Conservation (phyloP, 192 early-diverging fungal species). For the Haplosporangium gracile region DNA sequence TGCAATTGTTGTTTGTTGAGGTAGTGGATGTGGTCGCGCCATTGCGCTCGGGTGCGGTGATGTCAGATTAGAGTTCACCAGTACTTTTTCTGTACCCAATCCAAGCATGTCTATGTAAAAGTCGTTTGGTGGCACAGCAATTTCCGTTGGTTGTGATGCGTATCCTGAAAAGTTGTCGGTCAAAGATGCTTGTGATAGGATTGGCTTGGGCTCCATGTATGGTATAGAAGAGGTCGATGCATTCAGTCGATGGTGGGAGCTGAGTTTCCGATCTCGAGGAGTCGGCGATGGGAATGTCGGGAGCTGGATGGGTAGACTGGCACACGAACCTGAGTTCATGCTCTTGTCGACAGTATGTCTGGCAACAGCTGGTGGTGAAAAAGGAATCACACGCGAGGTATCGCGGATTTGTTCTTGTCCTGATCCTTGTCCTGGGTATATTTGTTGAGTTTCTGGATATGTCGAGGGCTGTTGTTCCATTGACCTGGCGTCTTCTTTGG, state of each 20-base stretch:
- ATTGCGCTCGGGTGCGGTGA: background rate
- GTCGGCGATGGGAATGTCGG: conserved; percentile 14
- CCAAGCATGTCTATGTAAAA: conserved; percentile 33
- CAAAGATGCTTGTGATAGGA: background rate
- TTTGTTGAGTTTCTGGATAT: background rate
- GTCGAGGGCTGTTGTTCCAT: background rate
- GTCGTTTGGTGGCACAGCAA: background rate
- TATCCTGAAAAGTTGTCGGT: background rate
- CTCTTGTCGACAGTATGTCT: background rate
- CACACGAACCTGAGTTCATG: background rate
- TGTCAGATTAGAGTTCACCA: background rate
- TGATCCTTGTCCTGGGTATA: background rate
- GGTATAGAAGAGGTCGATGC: background rate
- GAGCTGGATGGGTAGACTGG: conserved; percentile 14
- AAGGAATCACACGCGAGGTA: too few relatives aligned
- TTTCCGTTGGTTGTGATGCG: background rate
- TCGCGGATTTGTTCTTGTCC: background rate
- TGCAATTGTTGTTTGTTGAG: background rate
- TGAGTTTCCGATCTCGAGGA: conserved; percentile 10
- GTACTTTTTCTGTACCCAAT: background rate
- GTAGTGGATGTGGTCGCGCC: background rate
- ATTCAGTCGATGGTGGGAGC: background rate
- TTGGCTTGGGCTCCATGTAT: background rate
- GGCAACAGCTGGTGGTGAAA: background rate
- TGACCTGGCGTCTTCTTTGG: conserved; percentile 16